Evolutionary conservation across 257 asterid genomes (phyloP).

Genomic region (Penstemon newberryi): DNA sequence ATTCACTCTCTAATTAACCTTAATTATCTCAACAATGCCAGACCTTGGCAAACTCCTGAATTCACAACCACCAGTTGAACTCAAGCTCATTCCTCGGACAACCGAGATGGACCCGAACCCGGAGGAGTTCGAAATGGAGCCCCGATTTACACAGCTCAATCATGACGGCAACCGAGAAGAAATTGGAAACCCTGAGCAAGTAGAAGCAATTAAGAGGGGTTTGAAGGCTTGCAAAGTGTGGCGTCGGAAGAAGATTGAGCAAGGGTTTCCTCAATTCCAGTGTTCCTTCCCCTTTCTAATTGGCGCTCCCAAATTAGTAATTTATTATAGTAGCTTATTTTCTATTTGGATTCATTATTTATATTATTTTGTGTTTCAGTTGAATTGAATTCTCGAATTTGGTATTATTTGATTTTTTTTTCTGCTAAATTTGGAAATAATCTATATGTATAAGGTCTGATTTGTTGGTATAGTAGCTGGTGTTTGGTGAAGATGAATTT

Average conservation of each 20-base stretch:
- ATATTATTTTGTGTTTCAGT: no score
- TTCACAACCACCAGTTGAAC: conserved; percentile 27
- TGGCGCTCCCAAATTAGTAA: conserved; percentile 65
- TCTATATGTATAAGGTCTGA: not conserved
- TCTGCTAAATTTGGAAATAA: no score
- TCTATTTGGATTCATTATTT: not conserved
- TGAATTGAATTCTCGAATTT: no score
- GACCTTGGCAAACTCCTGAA: conserved; percentile 38
- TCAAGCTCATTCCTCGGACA: conserved; percentile 30
- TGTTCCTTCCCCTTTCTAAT: conserved; percentile 55
- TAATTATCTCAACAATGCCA: conserved; percentile 41
- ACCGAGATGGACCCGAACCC: conserved; percentile 21
- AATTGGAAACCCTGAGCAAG: conserved; percentile 20
- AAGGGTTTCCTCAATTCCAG: conserved; percentile 46
- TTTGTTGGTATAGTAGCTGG: not conserved
- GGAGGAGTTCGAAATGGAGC: conserved; percentile 6
- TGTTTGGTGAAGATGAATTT: no score
- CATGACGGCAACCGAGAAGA: conserved; percentile 13
- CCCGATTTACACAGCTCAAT: conserved; percentile 16
- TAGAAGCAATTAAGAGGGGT: conserved; percentile 26
- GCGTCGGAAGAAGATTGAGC: conserved; percentile 34
- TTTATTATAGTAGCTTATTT: not conserved
- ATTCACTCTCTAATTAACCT: conserved; percentile 15
- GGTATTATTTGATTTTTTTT: no score
- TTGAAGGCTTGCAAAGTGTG: conserved; percentile 28